These are phyloP conservation scores for Fusarium newnesense DNA, from an alignment of 2,329 filamentous ascomycete species.

Conservation along the genomic window DNA sequence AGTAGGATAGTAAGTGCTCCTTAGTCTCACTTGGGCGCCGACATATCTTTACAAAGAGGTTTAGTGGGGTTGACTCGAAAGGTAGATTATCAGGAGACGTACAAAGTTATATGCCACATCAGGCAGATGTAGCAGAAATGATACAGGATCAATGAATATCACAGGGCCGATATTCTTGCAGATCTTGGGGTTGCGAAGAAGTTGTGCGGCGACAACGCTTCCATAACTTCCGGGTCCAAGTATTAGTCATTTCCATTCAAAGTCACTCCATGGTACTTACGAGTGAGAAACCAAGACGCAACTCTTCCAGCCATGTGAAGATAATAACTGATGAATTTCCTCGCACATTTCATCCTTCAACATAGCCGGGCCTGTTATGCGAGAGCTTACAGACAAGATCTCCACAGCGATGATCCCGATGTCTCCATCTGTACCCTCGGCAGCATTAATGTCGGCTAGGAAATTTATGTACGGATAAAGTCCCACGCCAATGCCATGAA, in stretches of 20 bases:
- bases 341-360: conserved; percentile 58
- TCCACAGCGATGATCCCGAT: conserved; percentile 69
- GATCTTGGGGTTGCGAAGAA: conserved; percentile 57
- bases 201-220: conserved; percentile 64
- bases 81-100: background rate
- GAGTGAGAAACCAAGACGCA: conserved; percentile 65
- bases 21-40: conserved; percentile 59
- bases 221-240: conserved; percentile 56
- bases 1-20: conserved; percentile 69
- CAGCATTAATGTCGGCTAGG: conserved; percentile 60
- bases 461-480: conserved; percentile 67
- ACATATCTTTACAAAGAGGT: conserved; percentile 44
- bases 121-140: conserved; percentile 68
- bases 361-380: conserved; percentile 63
- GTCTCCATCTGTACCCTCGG: conserved; percentile 54
- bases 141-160: conserved; percentile 69
- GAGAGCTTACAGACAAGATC: conserved; percentile 67
- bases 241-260: background rate
- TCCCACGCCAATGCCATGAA: conserved; percentile 68
- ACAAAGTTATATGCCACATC: conserved; percentile 72
- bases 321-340: conserved; percentile 63
- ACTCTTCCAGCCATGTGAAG: conserved; percentile 60
- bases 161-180: conserved; percentile 55
- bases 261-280: conserved; percentile 20
- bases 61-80: too few relatives aligned